A percentile compares a stretch with the other conserved stretches of the same genome.
These are phyloP conservation scores for Hansenula anomala DNA, from an alignment of 1,139 yeast genomes.

Conservation along the genomic window DNA sequence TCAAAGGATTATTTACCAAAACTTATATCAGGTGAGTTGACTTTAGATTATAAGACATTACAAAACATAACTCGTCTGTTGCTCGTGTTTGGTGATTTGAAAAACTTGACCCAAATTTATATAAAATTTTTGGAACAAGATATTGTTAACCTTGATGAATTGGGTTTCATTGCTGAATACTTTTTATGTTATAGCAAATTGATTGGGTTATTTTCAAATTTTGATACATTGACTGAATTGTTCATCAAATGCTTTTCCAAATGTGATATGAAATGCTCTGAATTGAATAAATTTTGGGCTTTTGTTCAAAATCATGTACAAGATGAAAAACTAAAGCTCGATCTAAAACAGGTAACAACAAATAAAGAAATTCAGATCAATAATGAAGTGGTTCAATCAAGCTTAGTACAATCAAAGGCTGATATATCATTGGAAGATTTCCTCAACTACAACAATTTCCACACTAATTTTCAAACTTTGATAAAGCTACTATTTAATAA, in stretches of 20 bases:
- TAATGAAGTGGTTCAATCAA: conserved; percentile 1
- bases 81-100: conserved; percentile 8
- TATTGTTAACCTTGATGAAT: conserved; percentile 25
- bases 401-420: conserved; percentile 4
- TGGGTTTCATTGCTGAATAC: conserved; percentile 33
- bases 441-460: conserved; percentile 9
- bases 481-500: conserved; percentile 15
- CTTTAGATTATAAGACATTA: too few species aligned
- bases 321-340: conserved; percentile 6
- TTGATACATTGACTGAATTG: conserved; percentile 7
- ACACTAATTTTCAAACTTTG: conserved; percentile 17
- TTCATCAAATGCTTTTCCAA: conserved; percentile 9
- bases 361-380: conserved; percentile 4
- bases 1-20: conserved; percentile 1
- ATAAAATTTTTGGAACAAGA: not conserved
- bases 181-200: conserved; percentile 31
- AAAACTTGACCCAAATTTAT: not conserved
- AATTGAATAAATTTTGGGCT: conserved; percentile 8
- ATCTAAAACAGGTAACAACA: conserved; percentile 4
- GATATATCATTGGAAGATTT: conserved; percentile 10
- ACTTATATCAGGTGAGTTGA: too few species aligned
- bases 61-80: too few species aligned
- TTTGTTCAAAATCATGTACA: not conserved
- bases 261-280: conserved; percentile 1
- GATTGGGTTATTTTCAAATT: conserved; percentile 35